These are phyloP conservation scores for Paraleonurus japonicus DNA, from an alignment of 257 asterid genomes.

Conservation along the genomic window DNA sequence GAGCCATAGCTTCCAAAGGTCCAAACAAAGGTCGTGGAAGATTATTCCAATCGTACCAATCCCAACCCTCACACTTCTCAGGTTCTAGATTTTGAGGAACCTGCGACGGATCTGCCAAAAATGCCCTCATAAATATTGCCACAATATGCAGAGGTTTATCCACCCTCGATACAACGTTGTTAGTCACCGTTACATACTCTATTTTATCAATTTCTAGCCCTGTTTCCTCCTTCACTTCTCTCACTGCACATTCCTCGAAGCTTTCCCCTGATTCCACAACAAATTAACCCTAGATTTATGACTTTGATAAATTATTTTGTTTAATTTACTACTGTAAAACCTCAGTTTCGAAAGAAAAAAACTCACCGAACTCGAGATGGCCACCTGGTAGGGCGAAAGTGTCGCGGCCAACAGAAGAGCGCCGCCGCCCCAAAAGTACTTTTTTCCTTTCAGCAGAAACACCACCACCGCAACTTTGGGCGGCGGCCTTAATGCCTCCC, in stretches of 20 bases:
- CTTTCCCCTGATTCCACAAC: constrained; percentile 43
- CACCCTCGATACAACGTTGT: constrained; percentile 28
- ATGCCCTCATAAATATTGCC: constrained; percentile 45
- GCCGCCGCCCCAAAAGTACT: constrained; percentile 63
- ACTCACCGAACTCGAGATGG: constrained; percentile 64
- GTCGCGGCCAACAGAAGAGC: constrained; percentile 46
- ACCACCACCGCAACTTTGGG: constrained; percentile 61
- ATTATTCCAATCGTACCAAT: constrained; percentile 55
- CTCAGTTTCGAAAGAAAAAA: background rate
- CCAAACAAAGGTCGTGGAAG: constrained; percentile 49
- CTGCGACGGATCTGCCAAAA: constrained; percentile 34
- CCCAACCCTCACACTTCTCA: constrained; percentile 65
- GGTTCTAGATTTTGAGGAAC: constrained; percentile 48
- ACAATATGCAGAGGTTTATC: constrained; percentile 40
- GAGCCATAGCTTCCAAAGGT: constrained; percentile 34
- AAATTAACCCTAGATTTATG: background rate
- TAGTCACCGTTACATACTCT: constrained; percentile 42
- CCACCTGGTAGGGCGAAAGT: constrained; percentile 70
- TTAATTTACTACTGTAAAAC: background rate
- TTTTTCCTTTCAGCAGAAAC: constrained; percentile 47
- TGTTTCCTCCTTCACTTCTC: constrained; percentile 68
- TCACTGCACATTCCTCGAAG: constrained; percentile 57
- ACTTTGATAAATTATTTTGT: background rate
- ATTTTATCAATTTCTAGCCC: constrained; percentile 39
- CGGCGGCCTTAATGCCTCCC: constrained; percentile 27